Evolutionary conservation across 2,329 filamentous ascomycete genomes (phyloP).

Genomic region (Fusarium succisae): DNA sequence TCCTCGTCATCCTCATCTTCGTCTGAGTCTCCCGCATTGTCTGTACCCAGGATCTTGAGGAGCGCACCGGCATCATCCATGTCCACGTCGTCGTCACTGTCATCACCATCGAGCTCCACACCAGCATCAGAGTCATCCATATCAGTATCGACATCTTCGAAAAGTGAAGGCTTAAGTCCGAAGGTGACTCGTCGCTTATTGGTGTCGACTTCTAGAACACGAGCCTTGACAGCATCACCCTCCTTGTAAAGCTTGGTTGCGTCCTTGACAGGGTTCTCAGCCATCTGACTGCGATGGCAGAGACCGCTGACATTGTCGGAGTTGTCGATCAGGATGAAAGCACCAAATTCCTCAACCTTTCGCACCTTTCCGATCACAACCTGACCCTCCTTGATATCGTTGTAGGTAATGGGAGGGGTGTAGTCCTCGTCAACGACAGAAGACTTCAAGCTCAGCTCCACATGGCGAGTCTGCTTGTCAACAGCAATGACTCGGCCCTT

Average conservation of each 20-base stretch:
- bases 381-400: slow-evolving; percentile 82
- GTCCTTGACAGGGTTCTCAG: slow-evolving; percentile 82
- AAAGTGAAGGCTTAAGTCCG: slow-evolving; percentile 91
- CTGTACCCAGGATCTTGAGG: slow-evolving; percentile 57
- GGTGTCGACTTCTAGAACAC: slow-evolving; percentile 80
- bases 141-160: slow-evolving; percentile 70
- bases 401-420: slow-evolving; percentile 74
- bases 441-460: slow-evolving; percentile 88
- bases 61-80: slow-evolving; percentile 57
- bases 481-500: slow-evolving; percentile 83
- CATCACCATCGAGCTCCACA: slow-evolving; percentile 58
- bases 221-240: slow-evolving; percentile 93
- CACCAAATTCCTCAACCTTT: slow-evolving; percentile 94
- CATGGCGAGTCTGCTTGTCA: slow-evolving; percentile 72
- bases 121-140: slow-evolving; percentile 60
- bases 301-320: slow-evolving; percentile 91
- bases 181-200: slow-evolving; percentile 85
- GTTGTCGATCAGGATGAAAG: slow-evolving; percentile 89
- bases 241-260: slow-evolving; percentile 90
- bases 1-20: slow-evolving; percentile 50
- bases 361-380: slow-evolving; percentile 89
- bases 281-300: slow-evolving; percentile 92
- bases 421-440: slow-evolving; percentile 85
- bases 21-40: slow-evolving; percentile 56
- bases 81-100: slow-evolving; percentile 61